Conservation (phyloP, 805 yeast species). For the Ogataea thermomethanolica region DNA sequence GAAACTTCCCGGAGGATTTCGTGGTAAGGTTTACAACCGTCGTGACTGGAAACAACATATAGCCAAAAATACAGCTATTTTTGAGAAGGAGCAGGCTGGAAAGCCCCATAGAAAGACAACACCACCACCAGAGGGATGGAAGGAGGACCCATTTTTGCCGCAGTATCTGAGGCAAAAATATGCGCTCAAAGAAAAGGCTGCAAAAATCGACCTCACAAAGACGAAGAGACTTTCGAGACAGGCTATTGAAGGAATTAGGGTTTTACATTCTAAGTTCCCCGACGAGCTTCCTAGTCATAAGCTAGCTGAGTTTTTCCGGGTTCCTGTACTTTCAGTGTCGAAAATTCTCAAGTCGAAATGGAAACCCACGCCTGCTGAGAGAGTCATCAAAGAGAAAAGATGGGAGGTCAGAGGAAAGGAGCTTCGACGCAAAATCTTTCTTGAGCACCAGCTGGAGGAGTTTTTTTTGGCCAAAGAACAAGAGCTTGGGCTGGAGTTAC, state of each 20-base stretch:
- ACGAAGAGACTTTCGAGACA: conserved; percentile 61
- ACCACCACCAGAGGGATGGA: conserved; percentile 47
- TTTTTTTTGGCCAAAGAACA: conserved; percentile 30
- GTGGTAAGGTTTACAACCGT: conserved; percentile 33
- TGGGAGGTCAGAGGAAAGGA: conserved; percentile 50
- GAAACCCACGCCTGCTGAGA: conserved; percentile 61
- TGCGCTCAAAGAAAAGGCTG: conserved; percentile 58
- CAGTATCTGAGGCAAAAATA: conserved; percentile 71
- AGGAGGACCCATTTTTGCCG: conserved; percentile 40
- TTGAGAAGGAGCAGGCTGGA: conserved; percentile 13
- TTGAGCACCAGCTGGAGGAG: conserved; percentile 25
- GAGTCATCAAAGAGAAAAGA: conserved; percentile 41
- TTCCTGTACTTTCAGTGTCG: conserved; percentile 80
- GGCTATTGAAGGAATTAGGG: conserved; percentile 62
- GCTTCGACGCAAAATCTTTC: conserved; percentile 19
- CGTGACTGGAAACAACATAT: conserved; percentile 27
- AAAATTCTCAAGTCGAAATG: conserved; percentile 76
- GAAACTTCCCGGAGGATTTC: conserved; percentile 33
- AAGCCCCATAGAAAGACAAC: conserved; percentile 15
- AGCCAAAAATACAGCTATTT: conserved; percentile 19
- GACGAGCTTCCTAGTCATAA: conserved; percentile 51
- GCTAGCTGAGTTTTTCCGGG: conserved; percentile 58
- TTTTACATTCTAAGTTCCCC: conserved; percentile 56
- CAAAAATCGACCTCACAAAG: conserved; percentile 63
- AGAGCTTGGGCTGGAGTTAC: conserved; percentile 29